Conservation (phyloP, 257 asterid species). For the Sherardia arvensis region DNA sequence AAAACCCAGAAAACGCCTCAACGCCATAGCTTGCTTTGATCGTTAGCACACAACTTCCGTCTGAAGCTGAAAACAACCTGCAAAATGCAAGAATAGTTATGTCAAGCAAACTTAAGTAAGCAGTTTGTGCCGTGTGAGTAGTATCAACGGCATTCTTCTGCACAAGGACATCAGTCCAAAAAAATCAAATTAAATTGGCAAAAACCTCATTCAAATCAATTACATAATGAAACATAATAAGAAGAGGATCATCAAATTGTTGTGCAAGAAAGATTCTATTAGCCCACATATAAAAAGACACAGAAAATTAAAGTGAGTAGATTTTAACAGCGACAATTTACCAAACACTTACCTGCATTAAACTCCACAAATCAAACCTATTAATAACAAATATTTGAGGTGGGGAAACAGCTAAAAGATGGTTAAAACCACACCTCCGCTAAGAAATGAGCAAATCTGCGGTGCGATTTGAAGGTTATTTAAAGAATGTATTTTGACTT, state of each 20-base stretch:
- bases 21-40: conserved; percentile 36
- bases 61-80: background rate
- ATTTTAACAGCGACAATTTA: background rate
- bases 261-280: too few relatives aligned
- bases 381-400: too few relatives aligned
- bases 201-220: background rate
- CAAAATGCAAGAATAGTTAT: background rate
- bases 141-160: too few relatives aligned
- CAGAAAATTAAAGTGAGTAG: background rate
- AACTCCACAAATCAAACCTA: background rate
- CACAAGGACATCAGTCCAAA: too few relatives aligned
- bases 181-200: too few relatives aligned
- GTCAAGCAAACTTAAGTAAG: background rate
- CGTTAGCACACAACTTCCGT: background rate
- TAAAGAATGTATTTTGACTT: background rate
- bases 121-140: background rate
- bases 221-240: too few relatives aligned
- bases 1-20: conserved; percentile 71
- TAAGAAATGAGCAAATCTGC: background rate
- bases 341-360: background rate
- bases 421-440: background rate
- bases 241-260: too few relatives aligned
- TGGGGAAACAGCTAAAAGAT: too few relatives aligned
- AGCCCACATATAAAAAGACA: background rate
- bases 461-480: background rate